Evolutionary conservation across 1,284 basidiomycete species (phyloP).

Genomic region (Ceratobasidium sp.): DNA sequence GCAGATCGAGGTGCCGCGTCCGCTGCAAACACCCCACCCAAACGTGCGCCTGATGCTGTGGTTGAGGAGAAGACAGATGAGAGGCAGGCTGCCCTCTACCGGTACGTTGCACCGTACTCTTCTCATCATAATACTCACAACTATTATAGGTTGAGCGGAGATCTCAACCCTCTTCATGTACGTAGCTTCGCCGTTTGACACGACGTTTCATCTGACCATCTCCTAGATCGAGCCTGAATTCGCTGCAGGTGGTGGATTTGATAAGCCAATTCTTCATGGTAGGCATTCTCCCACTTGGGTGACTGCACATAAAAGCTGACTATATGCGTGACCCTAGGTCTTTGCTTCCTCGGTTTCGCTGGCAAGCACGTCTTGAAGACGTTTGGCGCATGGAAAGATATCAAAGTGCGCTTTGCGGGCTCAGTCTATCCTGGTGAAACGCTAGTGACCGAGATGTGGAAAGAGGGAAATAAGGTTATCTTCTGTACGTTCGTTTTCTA

Average conservation of each 20-base stretch:
- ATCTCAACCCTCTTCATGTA: constrained; percentile 92
- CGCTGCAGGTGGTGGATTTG: constrained; percentile 94
- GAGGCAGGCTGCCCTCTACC: constrained; percentile 89
- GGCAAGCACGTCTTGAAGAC: constrained; percentile 93
- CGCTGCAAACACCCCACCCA: constrained; percentile 85
- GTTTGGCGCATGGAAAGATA: constrained; percentile 89
- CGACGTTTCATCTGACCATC: not conserved
- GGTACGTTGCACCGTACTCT: constrained; percentile 63
- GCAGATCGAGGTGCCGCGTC: constrained; percentile 92
- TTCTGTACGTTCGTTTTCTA: constrained; percentile 74
- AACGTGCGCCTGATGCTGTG: constrained; percentile 85
- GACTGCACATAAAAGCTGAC: constrained; percentile 55
- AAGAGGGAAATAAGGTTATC: constrained; percentile 90
- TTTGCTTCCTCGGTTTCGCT: constrained; percentile 94
- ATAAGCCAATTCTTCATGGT: constrained; percentile 85
- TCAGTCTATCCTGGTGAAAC: constrained; percentile 97
- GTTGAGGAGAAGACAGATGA: constrained; percentile 86
- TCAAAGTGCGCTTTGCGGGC: constrained; percentile 97
- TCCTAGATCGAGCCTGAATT: constrained; percentile 90
- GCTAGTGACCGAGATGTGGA: constrained; percentile 96
- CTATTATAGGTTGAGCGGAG: constrained; percentile 79
- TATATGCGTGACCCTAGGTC: constrained; percentile 62
- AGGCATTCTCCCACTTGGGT: constrained; percentile 45
- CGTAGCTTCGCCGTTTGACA: constrained; percentile 52
- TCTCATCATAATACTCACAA: constrained; percentile 37